Percentiles rank a stretch among this genome's conserved stretches.
These are phyloP conservation scores for Ceratocystis harringtonii DNA, from an alignment of 2,329 filamentous ascomycete species.

Conservation along the genomic window DNA sequence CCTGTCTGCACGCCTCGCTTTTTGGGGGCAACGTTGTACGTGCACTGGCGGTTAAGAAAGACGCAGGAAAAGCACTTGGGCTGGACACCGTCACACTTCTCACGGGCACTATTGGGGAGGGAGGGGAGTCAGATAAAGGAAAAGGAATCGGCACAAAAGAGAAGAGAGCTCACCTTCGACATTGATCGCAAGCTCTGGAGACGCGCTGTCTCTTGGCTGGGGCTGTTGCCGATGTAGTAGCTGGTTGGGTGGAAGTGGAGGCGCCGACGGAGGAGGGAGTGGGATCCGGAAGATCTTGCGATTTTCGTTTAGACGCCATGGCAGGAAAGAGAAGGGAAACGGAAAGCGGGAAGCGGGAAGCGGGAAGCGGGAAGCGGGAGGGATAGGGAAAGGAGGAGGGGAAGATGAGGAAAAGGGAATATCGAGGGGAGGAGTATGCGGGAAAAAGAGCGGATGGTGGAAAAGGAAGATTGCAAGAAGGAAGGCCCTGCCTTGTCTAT, in stretches of 20 bases:
- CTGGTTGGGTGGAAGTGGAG: conserved; percentile 18
- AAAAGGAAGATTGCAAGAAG: conserved; percentile 1
- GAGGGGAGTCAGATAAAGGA: background rate
- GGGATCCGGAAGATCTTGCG: conserved; percentile 20
- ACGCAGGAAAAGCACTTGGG: conserved; percentile 54
- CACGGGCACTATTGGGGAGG: conserved; percentile 34
- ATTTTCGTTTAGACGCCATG: conserved; percentile 30
- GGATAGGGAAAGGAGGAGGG: background rate
- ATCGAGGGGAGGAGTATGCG: background rate
- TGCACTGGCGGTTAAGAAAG: conserved; percentile 47
- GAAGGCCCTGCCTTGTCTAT: background rate
- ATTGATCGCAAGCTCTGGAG: conserved; percentile 55
- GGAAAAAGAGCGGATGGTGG: background rate
- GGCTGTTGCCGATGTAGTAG: conserved; percentile 20
- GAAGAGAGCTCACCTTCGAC: conserved; percentile 28
- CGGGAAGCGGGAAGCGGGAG: background rate
- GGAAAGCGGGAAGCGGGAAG: background rate
- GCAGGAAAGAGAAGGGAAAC: background rate
- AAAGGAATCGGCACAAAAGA: background rate
- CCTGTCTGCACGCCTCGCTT: conserved; percentile 69
- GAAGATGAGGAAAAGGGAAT: background rate
- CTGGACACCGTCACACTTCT: conserved; percentile 57
- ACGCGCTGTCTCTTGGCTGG: conserved; percentile 47
- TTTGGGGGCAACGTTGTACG: conserved; percentile 58
- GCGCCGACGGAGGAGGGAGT: conserved; percentile 20